Percentiles rank a stretch among this genome's conserved stretches.
These are phyloP conservation scores for Epichloe festucae DNA, from an alignment of 2,329 filamentous ascomycete species.

Conservation along the genomic window DNA sequence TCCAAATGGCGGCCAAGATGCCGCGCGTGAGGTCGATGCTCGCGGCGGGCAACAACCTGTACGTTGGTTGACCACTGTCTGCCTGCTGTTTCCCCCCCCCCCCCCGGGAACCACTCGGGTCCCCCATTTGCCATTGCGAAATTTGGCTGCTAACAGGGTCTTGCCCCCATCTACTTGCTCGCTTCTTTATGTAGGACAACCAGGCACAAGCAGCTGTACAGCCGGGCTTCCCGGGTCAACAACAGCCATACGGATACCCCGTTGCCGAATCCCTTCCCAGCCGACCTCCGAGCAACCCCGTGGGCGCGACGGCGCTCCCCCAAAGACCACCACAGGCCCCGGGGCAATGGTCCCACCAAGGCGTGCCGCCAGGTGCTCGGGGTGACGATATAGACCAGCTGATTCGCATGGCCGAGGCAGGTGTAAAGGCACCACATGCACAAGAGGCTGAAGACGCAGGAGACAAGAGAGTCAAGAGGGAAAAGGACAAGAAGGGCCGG, in stretches of 20 bases:
- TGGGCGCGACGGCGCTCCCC: constrained; percentile 29
- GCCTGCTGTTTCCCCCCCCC: too few species aligned
- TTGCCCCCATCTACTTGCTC: neutral
- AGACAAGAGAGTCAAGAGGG: constrained; percentile 55
- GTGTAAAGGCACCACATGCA: constrained; percentile 34
- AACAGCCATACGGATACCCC: constrained; percentile 21
- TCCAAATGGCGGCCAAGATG: neutral
- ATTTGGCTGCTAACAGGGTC: neutral
- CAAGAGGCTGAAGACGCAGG: constrained; percentile 28
- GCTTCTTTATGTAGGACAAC: constrained; percentile 1
- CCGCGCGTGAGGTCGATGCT: neutral
- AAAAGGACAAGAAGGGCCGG: constrained; percentile 52
- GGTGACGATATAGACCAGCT: constrained; percentile 53
- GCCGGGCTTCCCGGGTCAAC: constrained; percentile 12
- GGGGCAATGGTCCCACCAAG: constrained; percentile 13
- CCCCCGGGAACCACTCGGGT: neutral
- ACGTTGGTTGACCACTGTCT: neutral
- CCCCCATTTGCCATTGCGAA: neutral
- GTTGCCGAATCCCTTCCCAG: constrained; percentile 29
- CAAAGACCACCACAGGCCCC: constrained; percentile 26
- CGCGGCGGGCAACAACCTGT: constrained; percentile 21
- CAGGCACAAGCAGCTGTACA: constrained; percentile 12
- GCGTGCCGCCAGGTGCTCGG: constrained; percentile 11
- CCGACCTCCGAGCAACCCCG: constrained; percentile 28
- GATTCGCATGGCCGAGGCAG: constrained; percentile 51